phyloP scores from a whole-genome alignment of 805 yeast species.

The Saturnispora halmiae region DNA sequence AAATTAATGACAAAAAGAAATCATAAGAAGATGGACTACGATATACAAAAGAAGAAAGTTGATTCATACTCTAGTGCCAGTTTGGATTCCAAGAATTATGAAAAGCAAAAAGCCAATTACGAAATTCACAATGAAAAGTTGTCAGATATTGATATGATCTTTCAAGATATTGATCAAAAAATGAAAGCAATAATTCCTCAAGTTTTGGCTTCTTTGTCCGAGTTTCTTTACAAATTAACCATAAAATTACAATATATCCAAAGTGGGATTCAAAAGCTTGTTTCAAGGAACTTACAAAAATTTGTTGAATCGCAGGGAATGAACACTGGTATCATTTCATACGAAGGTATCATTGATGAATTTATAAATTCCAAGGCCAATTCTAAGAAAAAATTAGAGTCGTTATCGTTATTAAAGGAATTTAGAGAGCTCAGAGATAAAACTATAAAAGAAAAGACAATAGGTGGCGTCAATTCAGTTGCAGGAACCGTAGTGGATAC shows the following conservation, averaged over 20 bases:
- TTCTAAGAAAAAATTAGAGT: conserved; percentile 32
- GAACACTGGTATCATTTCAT: conserved; percentile 14
- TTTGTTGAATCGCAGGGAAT: conserved; percentile 28
- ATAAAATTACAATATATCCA: conserved; percentile 33
- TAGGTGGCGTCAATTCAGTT: conserved; percentile 17
- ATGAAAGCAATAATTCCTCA: conserved; percentile 39
- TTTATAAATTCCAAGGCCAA: conserved; percentile 33
- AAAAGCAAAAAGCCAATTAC: conserved; percentile 32
- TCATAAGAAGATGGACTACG: conserved; percentile 35
- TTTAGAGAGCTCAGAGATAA: conserved; percentile 31
- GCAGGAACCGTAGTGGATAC: conserved; percentile 24
- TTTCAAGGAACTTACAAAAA: conserved; percentile 26
- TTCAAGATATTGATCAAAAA: conserved; percentile 32
- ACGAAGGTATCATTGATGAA: conserved; percentile 29
- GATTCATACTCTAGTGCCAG: conserved; percentile 29
- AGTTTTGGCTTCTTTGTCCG: conserved; percentile 36
- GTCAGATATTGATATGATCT: conserved; percentile 27
- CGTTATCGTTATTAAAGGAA: conserved; percentile 30
- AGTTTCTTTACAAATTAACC: conserved; percentile 37
- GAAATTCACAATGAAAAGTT: conserved; percentile 26
- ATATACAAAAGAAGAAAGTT: conserved; percentile 30
- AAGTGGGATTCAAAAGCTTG: conserved; percentile 26
- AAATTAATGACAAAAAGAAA: conserved; percentile 37
- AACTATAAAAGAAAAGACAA: conserved; percentile 28
- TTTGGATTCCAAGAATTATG: conserved; percentile 18